phyloP scores from a whole-genome alignment of 2,329 filamentous ascomycete genomes.

The Colletotrichum sp. region DNA sequence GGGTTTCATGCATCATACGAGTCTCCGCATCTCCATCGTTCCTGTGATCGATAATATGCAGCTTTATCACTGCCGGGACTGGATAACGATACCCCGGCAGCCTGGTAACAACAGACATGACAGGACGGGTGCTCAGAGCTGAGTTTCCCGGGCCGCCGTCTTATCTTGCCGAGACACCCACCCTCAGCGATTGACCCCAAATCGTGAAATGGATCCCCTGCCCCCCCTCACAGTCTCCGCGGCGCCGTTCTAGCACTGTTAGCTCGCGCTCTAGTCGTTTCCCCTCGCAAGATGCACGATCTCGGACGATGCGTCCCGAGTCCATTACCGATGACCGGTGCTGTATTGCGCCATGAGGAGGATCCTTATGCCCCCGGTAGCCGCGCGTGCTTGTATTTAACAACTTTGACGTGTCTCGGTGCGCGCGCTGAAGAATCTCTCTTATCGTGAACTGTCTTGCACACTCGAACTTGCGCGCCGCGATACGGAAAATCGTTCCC shows the following conservation, averaged over 20 bases:
- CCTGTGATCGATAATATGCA: not conserved
- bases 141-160: conserved; percentile 1
- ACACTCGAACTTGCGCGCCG: not conserved
- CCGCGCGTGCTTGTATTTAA: conserved; percentile 8
- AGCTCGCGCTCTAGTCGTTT: not conserved
- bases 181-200: not conserved
- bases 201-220: not conserved
- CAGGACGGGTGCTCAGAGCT: not conserved
- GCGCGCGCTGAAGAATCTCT: not conserved
- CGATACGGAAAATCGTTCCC: not conserved
- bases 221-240: conserved; percentile 7
- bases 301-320: not conserved
- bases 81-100: not conserved
- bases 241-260: conserved; percentile 10
- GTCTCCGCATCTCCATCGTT: not conserved
- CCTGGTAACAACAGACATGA: not conserved
- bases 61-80: not conserved
- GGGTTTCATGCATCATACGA: not conserved
- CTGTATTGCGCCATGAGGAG: not conserved
- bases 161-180: conserved; percentile 1
- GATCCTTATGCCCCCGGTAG: not conserved
- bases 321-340: conserved; percentile 1
- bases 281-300: not conserved
- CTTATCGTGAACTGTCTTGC: not conserved
- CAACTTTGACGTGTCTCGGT: not conserved